Evolutionary conservation across 1,139 yeast species (phyloP).

Genomic region (Sugiyamaella castrensis): DNA sequence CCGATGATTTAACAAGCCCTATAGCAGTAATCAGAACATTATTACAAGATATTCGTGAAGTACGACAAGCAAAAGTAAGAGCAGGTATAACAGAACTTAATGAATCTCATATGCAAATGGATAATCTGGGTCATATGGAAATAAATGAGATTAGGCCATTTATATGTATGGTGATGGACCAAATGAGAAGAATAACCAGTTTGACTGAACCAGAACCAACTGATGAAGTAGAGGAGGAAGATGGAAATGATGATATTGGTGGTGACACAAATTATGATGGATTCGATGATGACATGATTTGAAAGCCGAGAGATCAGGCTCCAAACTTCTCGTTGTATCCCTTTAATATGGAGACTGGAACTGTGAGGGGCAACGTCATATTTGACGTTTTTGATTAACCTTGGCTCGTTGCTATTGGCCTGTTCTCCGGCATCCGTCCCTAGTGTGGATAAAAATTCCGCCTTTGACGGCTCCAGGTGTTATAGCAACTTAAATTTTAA

Average conservation of each 20-base stretch:
- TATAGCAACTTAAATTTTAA: too few species aligned
- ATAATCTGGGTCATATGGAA: slow-evolving; percentile 78
- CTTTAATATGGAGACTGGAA: too few species aligned
- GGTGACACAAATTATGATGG: too few species aligned
- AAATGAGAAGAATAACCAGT: slow-evolving; percentile 55
- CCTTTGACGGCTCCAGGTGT: too few species aligned
- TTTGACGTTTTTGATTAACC: too few species aligned
- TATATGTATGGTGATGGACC: slow-evolving; percentile 74
- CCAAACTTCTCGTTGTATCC: too few species aligned
- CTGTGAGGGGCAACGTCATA: too few species aligned
- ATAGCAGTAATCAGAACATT: slow-evolving; percentile 61
- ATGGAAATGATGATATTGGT: slow-evolving; percentile 16
- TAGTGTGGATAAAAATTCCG: too few species aligned
- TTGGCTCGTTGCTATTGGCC: too few species aligned
- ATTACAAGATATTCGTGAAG: slow-evolving; percentile 80
- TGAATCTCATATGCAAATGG: slow-evolving; percentile 78
- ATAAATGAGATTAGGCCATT: slow-evolving; percentile 87
- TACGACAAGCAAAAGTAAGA: slow-evolving; percentile 75
- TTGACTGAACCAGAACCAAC: slow-evolving; percentile 27
- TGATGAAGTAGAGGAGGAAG: slow-evolving; percentile 20
- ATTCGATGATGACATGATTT: too few species aligned
- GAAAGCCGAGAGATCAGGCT: too few species aligned
- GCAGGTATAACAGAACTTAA: slow-evolving; percentile 76
- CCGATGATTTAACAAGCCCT: slow-evolving; percentile 58
- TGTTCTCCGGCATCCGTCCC: too few species aligned